Base-by-base conservation (phyloP, 2,329 filamentous ascomycete species). In the Westerdykella sp. region DNA sequence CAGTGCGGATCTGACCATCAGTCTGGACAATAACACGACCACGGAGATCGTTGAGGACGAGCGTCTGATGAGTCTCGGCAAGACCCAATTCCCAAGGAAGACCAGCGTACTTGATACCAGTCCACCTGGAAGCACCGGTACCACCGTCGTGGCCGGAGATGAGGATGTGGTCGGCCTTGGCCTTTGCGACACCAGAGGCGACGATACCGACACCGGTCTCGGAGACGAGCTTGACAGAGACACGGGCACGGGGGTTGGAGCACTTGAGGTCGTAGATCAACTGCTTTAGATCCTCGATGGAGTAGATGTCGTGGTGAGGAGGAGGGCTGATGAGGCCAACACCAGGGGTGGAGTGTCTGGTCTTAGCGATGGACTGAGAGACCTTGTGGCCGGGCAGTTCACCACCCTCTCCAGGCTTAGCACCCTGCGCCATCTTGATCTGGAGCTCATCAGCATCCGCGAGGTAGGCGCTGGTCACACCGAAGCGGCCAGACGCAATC, bases 351-450 rank as follows among this genome's bases (percentile, higher is more conserved):
- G 91, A 97, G 74, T 96, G 90, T 67, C 91, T 85, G 44, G 91
- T 97, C 58, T 87, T 85, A 45, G 88, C 91, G 68, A 97, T 97
- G 6, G 88, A 87, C 62, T 87, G 87, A 48, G 90, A 93, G 22
- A 97, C 91, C 73, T 97, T 97, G 77, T 96, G 89, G 34, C 91
- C 91, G 39, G 91, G 91, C 62, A 97, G 80, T 70, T 97, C 91
- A 78, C 91, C 91, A 74, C 91, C 91, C 70, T 97, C 91, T 70
- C 91, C 91, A 44, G 91, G 91, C 79, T 97, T 97, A 50, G 91
- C 91, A 66, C 91, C 91, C 72, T 97, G 91, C 9, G 91, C 91
- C 91, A 97, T 97, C 80, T 97, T 97, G 73, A 97, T 97, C 69
- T 97, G 91, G 37, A 97, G 76, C 72, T 97, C 90, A 62, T 97